These are phyloP conservation scores for Linnemannia exigua DNA, from an alignment of 192 early-diverging fungal genomes.

Conservation along the genomic window DNA sequence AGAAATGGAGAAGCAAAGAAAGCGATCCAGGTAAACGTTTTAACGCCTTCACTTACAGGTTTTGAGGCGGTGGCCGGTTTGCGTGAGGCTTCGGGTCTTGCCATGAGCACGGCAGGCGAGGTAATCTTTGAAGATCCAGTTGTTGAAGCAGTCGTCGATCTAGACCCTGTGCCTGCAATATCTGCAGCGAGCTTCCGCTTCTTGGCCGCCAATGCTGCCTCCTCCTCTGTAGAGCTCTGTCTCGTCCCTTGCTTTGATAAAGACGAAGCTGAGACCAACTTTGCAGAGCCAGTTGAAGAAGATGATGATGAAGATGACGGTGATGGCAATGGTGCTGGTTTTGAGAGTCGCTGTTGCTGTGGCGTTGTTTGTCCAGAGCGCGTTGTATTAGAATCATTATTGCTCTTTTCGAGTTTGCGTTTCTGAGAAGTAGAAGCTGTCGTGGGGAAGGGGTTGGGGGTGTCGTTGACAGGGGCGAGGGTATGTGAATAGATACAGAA, in stretches of 20 bases:
- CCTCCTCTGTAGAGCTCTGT: background rate
- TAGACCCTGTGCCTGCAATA: background rate
- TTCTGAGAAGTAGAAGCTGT: background rate
- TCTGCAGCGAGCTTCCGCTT: constrained; percentile 1
- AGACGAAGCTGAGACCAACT: background rate
- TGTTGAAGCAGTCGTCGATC: background rate
- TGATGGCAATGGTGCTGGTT: background rate
- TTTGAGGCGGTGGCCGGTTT: background rate
- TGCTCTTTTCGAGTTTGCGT: constrained; percentile 5
- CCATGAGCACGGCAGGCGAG: constrained; percentile 10
- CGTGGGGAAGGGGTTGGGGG: background rate
- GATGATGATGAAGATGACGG: too few species aligned
- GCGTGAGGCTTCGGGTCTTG: constrained; percentile 13
- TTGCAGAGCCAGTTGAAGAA: background rate
- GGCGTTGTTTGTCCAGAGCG: background rate
- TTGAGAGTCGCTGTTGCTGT: background rate
- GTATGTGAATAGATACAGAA: constrained; percentile 60
- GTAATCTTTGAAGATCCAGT: background rate
- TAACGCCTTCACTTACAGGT: background rate
- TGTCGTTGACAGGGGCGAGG: background rate
- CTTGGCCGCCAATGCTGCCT: background rate
- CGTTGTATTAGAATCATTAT: background rate
- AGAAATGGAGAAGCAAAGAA: too few species aligned
- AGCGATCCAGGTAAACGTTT: constrained; percentile 1
- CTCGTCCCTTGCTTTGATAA: background rate